Conservation (phyloP, 1,284 basidiomycete genomes). For the Naganishia sp. region DNA sequence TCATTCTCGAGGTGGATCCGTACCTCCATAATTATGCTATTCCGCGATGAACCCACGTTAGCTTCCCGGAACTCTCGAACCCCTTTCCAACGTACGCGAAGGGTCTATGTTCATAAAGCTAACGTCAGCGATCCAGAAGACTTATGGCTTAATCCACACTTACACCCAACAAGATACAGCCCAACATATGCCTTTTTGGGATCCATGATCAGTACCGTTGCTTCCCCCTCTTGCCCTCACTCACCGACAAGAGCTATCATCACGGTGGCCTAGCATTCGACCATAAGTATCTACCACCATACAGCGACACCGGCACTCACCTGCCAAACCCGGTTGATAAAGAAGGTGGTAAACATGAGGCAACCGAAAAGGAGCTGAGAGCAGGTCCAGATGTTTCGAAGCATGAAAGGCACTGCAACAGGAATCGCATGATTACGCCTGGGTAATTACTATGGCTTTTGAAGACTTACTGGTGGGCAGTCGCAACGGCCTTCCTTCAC, state of each 20-base stretch:
- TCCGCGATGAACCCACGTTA: background rate
- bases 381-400: conserved; percentile 87
- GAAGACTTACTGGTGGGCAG: conserved; percentile 64
- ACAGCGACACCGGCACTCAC: conserved; percentile 49
- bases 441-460: background rate
- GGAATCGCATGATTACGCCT: background rate
- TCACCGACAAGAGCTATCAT: conserved; percentile 72
- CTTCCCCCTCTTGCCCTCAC: background rate
- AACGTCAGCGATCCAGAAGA: background rate
- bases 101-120: conserved; percentile 28
- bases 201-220: background rate
- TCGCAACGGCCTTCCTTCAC: conserved; percentile 67
- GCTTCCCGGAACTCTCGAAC: background rate
- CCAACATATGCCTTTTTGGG: conserved; percentile 71
- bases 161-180: conserved; percentile 88
- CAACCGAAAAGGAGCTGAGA: conserved; percentile 75
- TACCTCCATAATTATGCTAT: conserved; percentile 82
- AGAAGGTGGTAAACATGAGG: conserved; percentile 79
- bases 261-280: conserved; percentile 64
- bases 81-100: conserved; percentile 28
- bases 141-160: conserved; percentile 29
- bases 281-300: too few species aligned
- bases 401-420: conserved; percentile 69
- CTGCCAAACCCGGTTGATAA: conserved; percentile 72
- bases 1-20: conserved; percentile 35